A percentile compares a stretch with the other conserved stretches of the same genome.
Evolutionary conservation across 805 yeast species (phyloP).

Genomic region (Spathaspora girioi): DNA sequence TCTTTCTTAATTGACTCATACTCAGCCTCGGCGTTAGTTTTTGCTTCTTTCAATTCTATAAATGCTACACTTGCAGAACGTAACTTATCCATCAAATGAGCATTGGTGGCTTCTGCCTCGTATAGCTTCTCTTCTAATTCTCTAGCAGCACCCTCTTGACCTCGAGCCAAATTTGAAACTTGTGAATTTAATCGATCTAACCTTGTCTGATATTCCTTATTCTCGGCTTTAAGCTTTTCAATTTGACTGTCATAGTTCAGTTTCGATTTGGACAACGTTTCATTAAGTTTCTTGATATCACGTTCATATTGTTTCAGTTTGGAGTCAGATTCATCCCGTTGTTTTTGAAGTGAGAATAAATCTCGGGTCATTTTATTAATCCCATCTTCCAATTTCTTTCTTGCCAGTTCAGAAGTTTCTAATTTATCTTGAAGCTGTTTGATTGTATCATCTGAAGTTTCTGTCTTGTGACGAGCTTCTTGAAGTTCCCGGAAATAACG

Average conservation of each 20-base stretch:
- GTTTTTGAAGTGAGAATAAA: conserved; percentile 59
- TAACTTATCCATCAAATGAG: conserved; percentile 39
- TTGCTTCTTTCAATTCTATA: conserved; percentile 23
- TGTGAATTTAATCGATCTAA: conserved; percentile 16
- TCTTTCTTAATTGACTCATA: not conserved
- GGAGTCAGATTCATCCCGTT: conserved; percentile 50
- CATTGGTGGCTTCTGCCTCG: conserved; percentile 29
- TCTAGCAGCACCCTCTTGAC: conserved; percentile 13
- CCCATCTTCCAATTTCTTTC: conserved; percentile 75
- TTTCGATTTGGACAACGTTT: conserved; percentile 31
- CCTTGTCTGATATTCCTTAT: conserved; percentile 20
- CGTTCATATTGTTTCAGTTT: conserved; percentile 41
- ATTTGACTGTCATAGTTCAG: conserved; percentile 18
- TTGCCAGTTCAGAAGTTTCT: conserved; percentile 35
- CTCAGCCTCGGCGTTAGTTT: conserved; percentile 11
- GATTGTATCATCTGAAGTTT: conserved; percentile 19
- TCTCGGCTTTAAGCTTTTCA: conserved; percentile 17
- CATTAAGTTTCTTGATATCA: conserved; percentile 26
- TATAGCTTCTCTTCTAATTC: conserved; percentile 19
- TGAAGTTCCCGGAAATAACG: conserved; percentile 29
- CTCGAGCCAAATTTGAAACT: conserved; percentile 16
- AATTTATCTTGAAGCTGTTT: conserved; percentile 30
- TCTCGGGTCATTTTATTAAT: conserved; percentile 89
- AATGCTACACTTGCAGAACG: conserved; percentile 36
- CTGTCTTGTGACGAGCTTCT: conserved; percentile 23